Percentiles rank a stretch among this genome's conserved stretches.
phyloP scores from a whole-genome alignment of 106 monocot species.

The Xerophyta viscosa region DNA sequence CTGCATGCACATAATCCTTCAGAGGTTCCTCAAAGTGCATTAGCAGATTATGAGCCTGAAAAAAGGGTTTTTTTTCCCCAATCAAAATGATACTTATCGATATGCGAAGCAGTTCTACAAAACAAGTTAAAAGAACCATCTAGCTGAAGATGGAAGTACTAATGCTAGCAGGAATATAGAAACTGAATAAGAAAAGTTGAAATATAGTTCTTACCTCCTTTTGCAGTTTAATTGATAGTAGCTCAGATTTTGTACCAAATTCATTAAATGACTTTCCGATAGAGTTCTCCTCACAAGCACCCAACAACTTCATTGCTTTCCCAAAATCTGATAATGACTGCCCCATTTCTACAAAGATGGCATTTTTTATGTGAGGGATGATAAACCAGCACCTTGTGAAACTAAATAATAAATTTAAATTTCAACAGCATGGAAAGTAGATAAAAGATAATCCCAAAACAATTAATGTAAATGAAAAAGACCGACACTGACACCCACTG shows the following conservation, averaged over 20 bases:
- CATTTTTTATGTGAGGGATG: too few relatives aligned
- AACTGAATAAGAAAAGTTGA: neutral
- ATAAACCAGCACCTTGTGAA: too few relatives aligned
- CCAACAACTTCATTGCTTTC: conserved; percentile 90
- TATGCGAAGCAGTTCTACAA: too few relatives aligned
- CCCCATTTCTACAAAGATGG: conserved; percentile 66
- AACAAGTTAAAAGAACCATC: too few relatives aligned
- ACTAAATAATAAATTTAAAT: too few relatives aligned
- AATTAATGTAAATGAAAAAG: too few relatives aligned
- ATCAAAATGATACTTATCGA: too few relatives aligned
- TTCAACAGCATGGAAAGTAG: too few relatives aligned
- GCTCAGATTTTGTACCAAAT: conserved; percentile 78
- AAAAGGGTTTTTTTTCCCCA: neutral
- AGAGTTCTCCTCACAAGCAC: conserved; percentile 76
- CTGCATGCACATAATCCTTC: conserved; percentile 93
- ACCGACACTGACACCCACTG: too few relatives aligned
- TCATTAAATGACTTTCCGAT: conserved; percentile 90
- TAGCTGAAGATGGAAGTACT: too few relatives aligned
- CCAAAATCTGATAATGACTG: conserved; percentile 94
- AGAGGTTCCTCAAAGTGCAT: conserved; percentile 98
- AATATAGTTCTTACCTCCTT: conserved; percentile 53
- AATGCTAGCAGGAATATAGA: neutral
- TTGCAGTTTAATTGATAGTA: conserved; percentile 72
- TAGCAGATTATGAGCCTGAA: conserved; percentile 83
- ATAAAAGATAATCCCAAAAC: too few relatives aligned